Evolutionary conservation across 2,329 filamentous ascomycete genomes (phyloP).

Genomic region (Alternaria dauci): DNA sequence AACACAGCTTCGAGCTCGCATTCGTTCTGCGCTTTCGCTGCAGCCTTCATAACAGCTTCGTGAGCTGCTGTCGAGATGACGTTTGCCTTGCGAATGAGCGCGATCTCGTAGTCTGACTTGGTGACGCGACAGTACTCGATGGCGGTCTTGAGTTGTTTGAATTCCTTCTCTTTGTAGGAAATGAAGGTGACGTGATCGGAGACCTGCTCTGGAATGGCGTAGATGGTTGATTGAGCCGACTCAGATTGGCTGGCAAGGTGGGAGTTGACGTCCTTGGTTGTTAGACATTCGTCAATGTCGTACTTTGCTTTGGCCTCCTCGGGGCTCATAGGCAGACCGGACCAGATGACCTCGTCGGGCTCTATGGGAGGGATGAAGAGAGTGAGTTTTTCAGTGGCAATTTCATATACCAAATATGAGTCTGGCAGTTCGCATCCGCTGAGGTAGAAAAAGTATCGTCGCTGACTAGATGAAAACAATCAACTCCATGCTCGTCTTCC

Average conservation of each 20-base stretch:
- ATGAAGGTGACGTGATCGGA: slow-evolving; percentile 76
- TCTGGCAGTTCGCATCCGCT: slow-evolving; percentile 86
- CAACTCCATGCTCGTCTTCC: background rate
- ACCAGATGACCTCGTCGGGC: slow-evolving; percentile 92
- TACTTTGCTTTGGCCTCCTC: slow-evolving; percentile 77
- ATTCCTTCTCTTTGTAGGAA: slow-evolving; percentile 71
- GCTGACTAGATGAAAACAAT: slow-evolving; percentile 66
- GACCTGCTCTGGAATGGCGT: slow-evolving; percentile 81
- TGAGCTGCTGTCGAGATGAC: slow-evolving; percentile 81
- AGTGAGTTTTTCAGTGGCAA: slow-evolving; percentile 74
- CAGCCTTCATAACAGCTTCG: slow-evolving; percentile 70
- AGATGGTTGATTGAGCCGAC: slow-evolving; percentile 63
- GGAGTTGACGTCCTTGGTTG: slow-evolving; percentile 77
- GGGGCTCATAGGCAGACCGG: slow-evolving; percentile 79
- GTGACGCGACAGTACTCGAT: slow-evolving; percentile 83
- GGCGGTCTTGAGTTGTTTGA: slow-evolving; percentile 64
- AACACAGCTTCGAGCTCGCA: slow-evolving; percentile 84
- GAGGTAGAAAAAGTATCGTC: slow-evolving; percentile 93
- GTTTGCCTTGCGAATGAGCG: slow-evolving; percentile 81
- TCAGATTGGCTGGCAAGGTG: slow-evolving; percentile 67
- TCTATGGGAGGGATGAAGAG: slow-evolving; percentile 92
- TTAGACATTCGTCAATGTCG: slow-evolving; percentile 73
- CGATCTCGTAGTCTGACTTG: slow-evolving; percentile 87
- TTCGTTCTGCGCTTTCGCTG: slow-evolving; percentile 75
- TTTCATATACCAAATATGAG: slow-evolving; percentile 81